A percentile compares a stretch with the other conserved stretches of the same genome.
phyloP scores from a whole-genome alignment of 2,329 filamentous ascomycete genomes.

The Colletotrichum tabaci region DNA sequence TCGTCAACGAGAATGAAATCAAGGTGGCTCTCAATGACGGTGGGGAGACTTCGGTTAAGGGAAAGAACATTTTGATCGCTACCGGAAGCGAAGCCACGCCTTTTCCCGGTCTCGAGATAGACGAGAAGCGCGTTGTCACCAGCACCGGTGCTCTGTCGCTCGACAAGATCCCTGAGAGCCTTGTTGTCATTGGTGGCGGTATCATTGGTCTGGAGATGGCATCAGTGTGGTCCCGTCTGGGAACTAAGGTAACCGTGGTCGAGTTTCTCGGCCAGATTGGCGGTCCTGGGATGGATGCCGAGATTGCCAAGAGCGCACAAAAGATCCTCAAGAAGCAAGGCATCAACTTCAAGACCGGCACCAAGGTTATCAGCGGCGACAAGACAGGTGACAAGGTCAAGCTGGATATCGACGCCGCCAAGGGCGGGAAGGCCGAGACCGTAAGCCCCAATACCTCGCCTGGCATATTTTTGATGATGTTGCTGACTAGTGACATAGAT shows the following conservation, averaged over 20 bases:
- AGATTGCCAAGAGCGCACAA: conserved; percentile 91
- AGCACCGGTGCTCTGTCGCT: conserved; percentile 95
- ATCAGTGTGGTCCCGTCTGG: conserved; percentile 96
- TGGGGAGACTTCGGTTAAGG: conserved; percentile 87
- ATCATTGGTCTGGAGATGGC: conserved; percentile 99
- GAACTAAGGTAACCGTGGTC: conserved; percentile 95
- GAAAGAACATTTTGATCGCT: conserved; percentile 98
- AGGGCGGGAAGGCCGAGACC: conserved; percentile 95
- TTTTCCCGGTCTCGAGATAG: conserved; percentile 95
- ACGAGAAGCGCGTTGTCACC: conserved; percentile 97
- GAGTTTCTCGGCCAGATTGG: conserved; percentile 97
- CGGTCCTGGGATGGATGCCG: conserved; percentile 95
- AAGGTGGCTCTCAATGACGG: conserved; percentile 92
- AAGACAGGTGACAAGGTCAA: conserved; percentile 82
- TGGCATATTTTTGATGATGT: background rate
- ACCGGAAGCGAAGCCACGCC: conserved; percentile 96
- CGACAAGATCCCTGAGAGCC: conserved; percentile 92
- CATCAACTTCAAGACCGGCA: conserved; percentile 97
- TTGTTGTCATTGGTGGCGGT: conserved; percentile 97
- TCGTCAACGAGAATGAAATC: conserved; percentile 90
- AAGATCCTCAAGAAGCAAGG: conserved; percentile 97
- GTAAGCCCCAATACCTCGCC: conserved; percentile 66
- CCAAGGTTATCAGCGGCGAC: conserved; percentile 93
- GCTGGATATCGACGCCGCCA: conserved; percentile 90
- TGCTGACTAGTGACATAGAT: conserved; percentile 67